Percentiles rank a stretch among this genome's conserved stretches.
These are phyloP conservation scores for Kurtzmaniella quercitrusa DNA, from an alignment of 1,139 yeast genomes.

Conservation along the genomic window DNA sequence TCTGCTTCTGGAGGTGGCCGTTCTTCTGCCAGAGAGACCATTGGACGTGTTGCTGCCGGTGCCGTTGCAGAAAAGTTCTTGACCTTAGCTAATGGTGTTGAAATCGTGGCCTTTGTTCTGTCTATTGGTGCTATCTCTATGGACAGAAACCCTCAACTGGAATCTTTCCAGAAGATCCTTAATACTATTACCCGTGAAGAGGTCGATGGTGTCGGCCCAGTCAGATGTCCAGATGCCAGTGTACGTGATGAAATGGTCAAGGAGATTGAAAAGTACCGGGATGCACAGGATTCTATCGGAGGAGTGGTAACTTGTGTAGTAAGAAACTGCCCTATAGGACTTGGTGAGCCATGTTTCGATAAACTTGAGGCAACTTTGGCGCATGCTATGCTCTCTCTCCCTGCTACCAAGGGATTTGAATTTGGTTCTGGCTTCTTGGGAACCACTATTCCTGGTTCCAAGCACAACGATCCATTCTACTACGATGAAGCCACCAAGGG, in stretches of 20 bases:
- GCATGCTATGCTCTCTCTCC: slow-evolving; percentile 95
- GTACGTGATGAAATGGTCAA: slow-evolving; percentile 79
- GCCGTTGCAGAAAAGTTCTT: slow-evolving; percentile 95
- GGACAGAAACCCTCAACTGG: slow-evolving; percentile 66
- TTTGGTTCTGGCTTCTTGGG: slow-evolving; percentile 95
- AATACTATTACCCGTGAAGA: slow-evolving; percentile 79
- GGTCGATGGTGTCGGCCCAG: slow-evolving; percentile 84
- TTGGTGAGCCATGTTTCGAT: slow-evolving; percentile 97
- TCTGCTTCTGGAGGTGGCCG: slow-evolving; percentile 98
- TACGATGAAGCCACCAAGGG: slow-evolving; percentile 49
- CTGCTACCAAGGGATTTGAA: slow-evolving; percentile 97
- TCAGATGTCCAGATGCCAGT: slow-evolving; percentile 83
- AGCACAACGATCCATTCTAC: slow-evolving; percentile 86
- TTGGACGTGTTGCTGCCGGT: slow-evolving; percentile 98
- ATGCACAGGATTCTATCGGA: slow-evolving; percentile 88
- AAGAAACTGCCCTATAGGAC: slow-evolving; percentile 87
- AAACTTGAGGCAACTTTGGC: slow-evolving; percentile 92
- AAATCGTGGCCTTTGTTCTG: slow-evolving; percentile 93
- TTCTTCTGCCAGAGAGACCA: slow-evolving; percentile 95
- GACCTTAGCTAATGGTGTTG: slow-evolving; percentile 71
- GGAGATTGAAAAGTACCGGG: slow-evolving; percentile 83
- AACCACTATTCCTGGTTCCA: slow-evolving; percentile 83
- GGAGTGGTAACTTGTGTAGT: slow-evolving; percentile 97
- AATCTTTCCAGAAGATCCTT: slow-evolving; percentile 61
- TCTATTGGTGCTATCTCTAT: slow-evolving; percentile 79